Conservation (phyloP, 2,329 filamentous ascomycete genomes). For the Fusarium caatingaense region DNA sequence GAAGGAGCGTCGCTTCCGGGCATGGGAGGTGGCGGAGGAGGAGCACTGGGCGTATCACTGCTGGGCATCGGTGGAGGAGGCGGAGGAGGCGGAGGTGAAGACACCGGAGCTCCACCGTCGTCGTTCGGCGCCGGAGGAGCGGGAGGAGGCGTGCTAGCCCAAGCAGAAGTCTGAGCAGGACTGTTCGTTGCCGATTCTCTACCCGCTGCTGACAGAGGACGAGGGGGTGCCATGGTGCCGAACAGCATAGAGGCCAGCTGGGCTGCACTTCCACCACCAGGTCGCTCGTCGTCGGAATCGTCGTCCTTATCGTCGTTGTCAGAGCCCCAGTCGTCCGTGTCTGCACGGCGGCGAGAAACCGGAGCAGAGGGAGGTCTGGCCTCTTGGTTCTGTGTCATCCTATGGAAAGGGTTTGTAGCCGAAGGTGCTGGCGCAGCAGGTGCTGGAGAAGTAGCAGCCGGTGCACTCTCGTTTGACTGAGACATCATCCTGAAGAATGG, state of each 20-base stretch:
- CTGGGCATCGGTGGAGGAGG: slow-evolving; percentile 38
- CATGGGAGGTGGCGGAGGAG: slow-evolving; percentile 54
- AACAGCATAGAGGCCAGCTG: slow-evolving; percentile 95
- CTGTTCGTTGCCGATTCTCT: slow-evolving; percentile 66
- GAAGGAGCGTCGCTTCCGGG: slow-evolving; percentile 51
- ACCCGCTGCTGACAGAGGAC: slow-evolving; percentile 85
- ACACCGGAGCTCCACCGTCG: slow-evolving; percentile 45
- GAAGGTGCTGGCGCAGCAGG: slow-evolving; percentile 53
- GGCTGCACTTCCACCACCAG: slow-evolving; percentile 85
- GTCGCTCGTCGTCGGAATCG: slow-evolving; percentile 72
- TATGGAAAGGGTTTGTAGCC: slow-evolving; percentile 93
- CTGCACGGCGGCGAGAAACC: slow-evolving; percentile 65
- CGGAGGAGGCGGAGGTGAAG: slow-evolving; percentile 48
- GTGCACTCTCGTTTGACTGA: slow-evolving; percentile 68
- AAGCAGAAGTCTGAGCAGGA: slow-evolving; percentile 54
- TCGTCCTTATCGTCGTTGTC: slow-evolving; percentile 70
- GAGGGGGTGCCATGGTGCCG: slow-evolving; percentile 94
- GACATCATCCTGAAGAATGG: slow-evolving; percentile 93
- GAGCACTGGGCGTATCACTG: slow-evolving; percentile 42
- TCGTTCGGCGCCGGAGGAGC: slow-evolving; percentile 50
- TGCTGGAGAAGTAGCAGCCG: slow-evolving; percentile 55
- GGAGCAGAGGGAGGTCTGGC: slow-evolving; percentile 60
- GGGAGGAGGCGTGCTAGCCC: slow-evolving; percentile 54
- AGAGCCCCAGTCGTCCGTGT: slow-evolving; percentile 84
- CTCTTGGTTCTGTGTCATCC: slow-evolving; percentile 79